Evolutionary conservation across 257 asterid genomes (phyloP), one percentile per base, ranked within the genome.

Genomic region (Pogostemon cablin): DNA sequence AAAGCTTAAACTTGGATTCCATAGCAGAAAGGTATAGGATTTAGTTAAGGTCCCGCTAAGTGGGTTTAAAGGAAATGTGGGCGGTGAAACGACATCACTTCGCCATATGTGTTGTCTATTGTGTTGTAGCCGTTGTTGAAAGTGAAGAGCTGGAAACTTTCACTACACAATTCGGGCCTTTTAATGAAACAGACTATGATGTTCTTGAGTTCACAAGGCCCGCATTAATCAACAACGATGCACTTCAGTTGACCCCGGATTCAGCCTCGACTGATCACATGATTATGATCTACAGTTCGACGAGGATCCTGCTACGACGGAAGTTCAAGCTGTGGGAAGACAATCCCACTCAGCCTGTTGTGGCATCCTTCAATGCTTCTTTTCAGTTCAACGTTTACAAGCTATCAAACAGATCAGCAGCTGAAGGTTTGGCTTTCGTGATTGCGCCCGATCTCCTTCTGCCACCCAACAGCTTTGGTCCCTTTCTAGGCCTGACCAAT

Each of bases 401-500:
- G 49, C 43, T 7, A 0, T 1, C 0, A 0, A 46, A 78, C 10
- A 9, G 6, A 0, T 44, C 72, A 11, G 34, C 67, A 2, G 81
- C 59, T 0, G 84, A 79, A 25, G 88, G 88, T 0, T 4, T 83
- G 2, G 76, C 84, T 3, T 83, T 83, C 65, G 53, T 81, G 69
- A 83, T 81, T 3, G 77, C 77, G 2, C 82, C 81, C 3, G 67
- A 76, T 37, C 34, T 55, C 5, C 65, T 62, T 3, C 39, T 76
- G 42, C 85, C 88, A 1, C 12, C 55, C 2, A 73, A 70, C n/a
- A 83, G 86, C 59, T 56, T 9, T 2, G 84, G 84, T 2, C 67
- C 67, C 37, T 83, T 72, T 49, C 82, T 83, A 0, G 88, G 88
- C 9, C 35, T 81, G 34, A 81, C 88, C 1, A 83, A 74, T 53